Conservation (phyloP, 345 rosid genomes). For the Sonneratia alba region DNA sequence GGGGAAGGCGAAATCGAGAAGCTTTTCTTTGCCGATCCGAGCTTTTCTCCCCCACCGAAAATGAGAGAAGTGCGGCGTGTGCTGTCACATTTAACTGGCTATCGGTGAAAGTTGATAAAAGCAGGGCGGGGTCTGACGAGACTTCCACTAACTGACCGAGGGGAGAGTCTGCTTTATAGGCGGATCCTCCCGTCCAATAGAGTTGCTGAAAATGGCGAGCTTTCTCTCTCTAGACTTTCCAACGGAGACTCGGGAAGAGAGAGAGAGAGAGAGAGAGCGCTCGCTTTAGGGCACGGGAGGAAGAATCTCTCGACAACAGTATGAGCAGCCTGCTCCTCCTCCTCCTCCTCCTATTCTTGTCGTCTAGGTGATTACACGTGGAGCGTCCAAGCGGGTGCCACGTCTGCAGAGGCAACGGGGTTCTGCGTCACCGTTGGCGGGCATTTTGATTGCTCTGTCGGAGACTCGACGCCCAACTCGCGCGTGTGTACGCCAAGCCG, state of each 20-base stretch:
- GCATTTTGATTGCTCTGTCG: too few species aligned
- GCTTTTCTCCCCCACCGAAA: neutral
- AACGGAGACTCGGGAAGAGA: neutral
- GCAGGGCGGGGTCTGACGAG: constrained; percentile 13
- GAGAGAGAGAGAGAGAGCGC: neutral
- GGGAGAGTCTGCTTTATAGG: neutral
- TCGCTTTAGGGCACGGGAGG: neutral
- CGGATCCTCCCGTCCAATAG: neutral
- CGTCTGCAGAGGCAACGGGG: constrained; percentile 6
- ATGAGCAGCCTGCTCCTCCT: neutral
- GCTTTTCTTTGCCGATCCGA: neutral
- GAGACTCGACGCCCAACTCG: too few species aligned
- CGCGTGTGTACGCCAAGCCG: too few species aligned
- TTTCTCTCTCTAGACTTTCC: constrained; percentile 4
- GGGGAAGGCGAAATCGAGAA: constrained; percentile 7
- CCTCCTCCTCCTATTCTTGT: neutral
- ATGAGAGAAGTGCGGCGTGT: neutral
- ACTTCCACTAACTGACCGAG: constrained; percentile 3
- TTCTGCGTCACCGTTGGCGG: neutral
- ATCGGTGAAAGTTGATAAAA: neutral
- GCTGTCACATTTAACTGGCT: neutral
- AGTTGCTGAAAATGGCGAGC: constrained; percentile 4
- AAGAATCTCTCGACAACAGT: neutral
- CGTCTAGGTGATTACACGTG: constrained; percentile 7
- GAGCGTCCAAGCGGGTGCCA: constrained; percentile 1